Base-by-base conservation (phyloP, 2,329 filamentous ascomycete species). In the Teratosphaeria gauchensis region DNA sequence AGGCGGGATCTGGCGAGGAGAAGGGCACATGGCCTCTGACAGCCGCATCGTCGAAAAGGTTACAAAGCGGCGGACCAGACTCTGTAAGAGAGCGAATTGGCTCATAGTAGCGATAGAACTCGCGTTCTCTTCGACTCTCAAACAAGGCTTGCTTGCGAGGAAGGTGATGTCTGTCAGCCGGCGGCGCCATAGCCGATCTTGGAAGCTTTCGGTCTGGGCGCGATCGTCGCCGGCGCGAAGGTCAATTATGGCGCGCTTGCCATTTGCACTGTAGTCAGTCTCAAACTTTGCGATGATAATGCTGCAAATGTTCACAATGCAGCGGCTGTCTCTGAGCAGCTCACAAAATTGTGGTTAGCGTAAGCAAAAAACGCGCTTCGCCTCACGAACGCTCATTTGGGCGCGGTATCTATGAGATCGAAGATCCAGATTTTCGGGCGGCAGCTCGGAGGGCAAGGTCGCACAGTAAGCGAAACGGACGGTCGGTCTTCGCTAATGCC, bases 1-100 rank as follows among this genome's bases (percentile, higher is more conserved):
- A 71, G 24, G 75, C 77, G 30, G 58, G 60, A 55, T 72, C 69
- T 3, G 68, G 67, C 3, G 66, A 72, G 5, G 65, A 66, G 28
- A 65, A 56, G 8, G 69, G 65, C 56, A 51, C 52, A 59, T 71
- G 69, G 16, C 57, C 52, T 42, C 61, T 59, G 30, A 63, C 63
- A 19, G 65, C 60, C 11, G 54, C 61, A 8, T 56, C 59, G 51
- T 68, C 64, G 46, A 59, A 35, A 42, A 71, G 56, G 51, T 71
- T 62, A 60, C 64, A 68, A 28, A 62, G 58, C 11, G 61, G 59
- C 9, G 69, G 67, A 16, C 63, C 68, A 48, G 57, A 51, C 55
- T 64, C 63, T 30, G 69, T 67, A 24, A 71, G 58, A 4, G 63
- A 58, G 46, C 63, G 60, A 7, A 68, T 67, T 28, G 65, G 65